Evolutionary conservation across 768 basidiomycete genomes (phyloP).

Genomic region (Trametes maxima): DNA sequence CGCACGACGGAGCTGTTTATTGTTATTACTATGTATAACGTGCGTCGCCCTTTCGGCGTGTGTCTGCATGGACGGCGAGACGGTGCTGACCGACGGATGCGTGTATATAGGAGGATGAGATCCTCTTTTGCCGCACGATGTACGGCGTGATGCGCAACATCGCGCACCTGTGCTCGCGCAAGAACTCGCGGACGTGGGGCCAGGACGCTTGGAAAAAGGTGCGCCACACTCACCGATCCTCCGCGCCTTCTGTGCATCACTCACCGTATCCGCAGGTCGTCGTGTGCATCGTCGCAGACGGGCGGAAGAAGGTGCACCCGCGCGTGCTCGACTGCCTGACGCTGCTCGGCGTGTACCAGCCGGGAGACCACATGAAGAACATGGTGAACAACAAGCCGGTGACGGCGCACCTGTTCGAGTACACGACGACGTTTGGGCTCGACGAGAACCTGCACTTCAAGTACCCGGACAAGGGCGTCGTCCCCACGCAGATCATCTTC

Average conservation of each 20-base stretch:
- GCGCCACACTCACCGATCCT: not conserved
- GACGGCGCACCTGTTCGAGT: slow-evolving; percentile 80
- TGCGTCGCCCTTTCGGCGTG: slow-evolving; percentile 42
- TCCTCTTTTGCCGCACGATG: slow-evolving; percentile 89
- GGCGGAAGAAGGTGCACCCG: slow-evolving; percentile 79
- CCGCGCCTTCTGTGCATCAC: not conserved
- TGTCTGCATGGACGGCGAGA: slow-evolving; percentile 4
- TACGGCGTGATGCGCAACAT: slow-evolving; percentile 94
- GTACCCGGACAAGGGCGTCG: slow-evolving; percentile 90
- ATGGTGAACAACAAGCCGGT: slow-evolving; percentile 74
- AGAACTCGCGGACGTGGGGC: slow-evolving; percentile 94
- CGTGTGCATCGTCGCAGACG: slow-evolving; percentile 90
- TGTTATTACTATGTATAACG: slow-evolving; percentile 97
- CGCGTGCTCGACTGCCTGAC: slow-evolving; percentile 88
- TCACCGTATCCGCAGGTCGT: slow-evolving; percentile 60
- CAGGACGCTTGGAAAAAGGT: slow-evolving; percentile 96
- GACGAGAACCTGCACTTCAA: slow-evolving; percentile 82
- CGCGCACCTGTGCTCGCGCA: slow-evolving; percentile 78
- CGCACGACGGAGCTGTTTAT: slow-evolving; percentile 90
- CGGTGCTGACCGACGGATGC: not conserved
- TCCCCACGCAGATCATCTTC: slow-evolving; percentile 93
- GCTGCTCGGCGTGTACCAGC: slow-evolving; percentile 91
- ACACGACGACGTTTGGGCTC: slow-evolving; percentile 78
- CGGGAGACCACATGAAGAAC: slow-evolving; percentile 60
- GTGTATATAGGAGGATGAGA: slow-evolving; percentile 71